Percentiles rank a stretch among this genome's conserved stretches.
These are phyloP conservation scores for Brasilioporus rufonigricans DNA, from an alignment of 768 basidiomycete genomes.

Conservation along the genomic window DNA sequence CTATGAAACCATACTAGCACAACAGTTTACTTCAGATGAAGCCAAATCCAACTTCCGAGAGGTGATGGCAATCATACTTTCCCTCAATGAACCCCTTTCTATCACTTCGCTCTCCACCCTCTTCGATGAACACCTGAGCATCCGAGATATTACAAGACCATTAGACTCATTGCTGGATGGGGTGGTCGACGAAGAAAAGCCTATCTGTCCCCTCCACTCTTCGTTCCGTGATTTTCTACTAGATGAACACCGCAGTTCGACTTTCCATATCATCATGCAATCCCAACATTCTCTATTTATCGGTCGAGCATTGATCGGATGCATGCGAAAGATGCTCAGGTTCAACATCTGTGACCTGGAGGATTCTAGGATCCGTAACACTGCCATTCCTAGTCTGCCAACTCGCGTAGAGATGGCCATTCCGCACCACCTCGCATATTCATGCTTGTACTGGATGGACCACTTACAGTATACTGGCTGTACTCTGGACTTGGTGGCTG, in stretches of 20 bases:
- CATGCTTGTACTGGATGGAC: background rate
- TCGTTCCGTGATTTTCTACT: background rate
- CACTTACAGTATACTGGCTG: background rate
- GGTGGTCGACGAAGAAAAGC: too few relatives aligned
- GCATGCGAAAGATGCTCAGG: too few relatives aligned
- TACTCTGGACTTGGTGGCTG: background rate
- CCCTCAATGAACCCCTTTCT: background rate
- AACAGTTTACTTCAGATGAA: too few relatives aligned
- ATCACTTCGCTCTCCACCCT: too few relatives aligned
- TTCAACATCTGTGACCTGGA: too few relatives aligned
- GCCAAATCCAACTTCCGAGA: too few relatives aligned
- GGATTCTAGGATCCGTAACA: too few relatives aligned
- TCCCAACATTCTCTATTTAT: background rate
- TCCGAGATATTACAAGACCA: background rate
- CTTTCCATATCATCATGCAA: background rate
- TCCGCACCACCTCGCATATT: background rate
- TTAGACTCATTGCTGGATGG: too few relatives aligned
- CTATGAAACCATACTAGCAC: too few relatives aligned
- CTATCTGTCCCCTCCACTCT: too few relatives aligned
- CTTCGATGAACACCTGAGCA: background rate
- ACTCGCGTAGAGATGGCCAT: background rate
- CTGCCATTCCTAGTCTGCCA: background rate
- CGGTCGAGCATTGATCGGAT: background rate
- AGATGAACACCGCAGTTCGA: background rate
- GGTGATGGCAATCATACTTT: background rate